phyloP scores from a whole-genome alignment of 345 rosid species.

The Litchi chinensis region DNA sequence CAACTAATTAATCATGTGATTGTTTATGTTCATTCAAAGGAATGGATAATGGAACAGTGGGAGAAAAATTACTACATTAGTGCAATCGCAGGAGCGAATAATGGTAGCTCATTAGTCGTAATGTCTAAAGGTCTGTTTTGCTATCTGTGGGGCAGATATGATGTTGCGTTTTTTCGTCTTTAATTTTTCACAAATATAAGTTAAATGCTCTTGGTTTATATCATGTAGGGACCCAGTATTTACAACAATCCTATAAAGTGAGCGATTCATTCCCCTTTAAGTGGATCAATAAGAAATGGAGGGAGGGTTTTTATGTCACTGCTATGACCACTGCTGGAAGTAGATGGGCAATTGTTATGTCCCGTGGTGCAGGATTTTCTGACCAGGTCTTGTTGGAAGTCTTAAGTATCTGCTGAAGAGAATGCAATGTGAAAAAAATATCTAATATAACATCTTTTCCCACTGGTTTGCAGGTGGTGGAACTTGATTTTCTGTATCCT shows the following conservation, averaged over 20 bases:
- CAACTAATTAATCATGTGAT: slow-evolving; percentile 10
- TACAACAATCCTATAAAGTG: slow-evolving; percentile 97
- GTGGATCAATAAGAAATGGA: slow-evolving; percentile 99
- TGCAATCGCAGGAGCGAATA: slow-evolving; percentile 90
- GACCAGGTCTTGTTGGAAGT: slow-evolving; percentile 65
- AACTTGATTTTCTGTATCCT: slow-evolving; percentile 95
- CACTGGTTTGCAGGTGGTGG: slow-evolving; percentile 70
- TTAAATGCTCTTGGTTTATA: slow-evolving; percentile 20
- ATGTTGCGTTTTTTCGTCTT: neutral
- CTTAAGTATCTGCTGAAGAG: slow-evolving; percentile 3
- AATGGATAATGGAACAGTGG: slow-evolving; percentile 99
- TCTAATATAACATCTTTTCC: slow-evolving; percentile 1
- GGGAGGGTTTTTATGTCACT: slow-evolving; percentile 89
- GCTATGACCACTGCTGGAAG: slow-evolving; percentile 96
- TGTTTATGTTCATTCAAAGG: slow-evolving; percentile 41
- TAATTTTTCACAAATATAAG: neutral
- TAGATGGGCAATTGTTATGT: slow-evolving; percentile 98
- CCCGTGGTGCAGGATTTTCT: slow-evolving; percentile 89
- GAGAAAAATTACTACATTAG: slow-evolving; percentile 92
- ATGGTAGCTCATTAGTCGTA: slow-evolving; percentile 89
- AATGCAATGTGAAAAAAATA: neutral
- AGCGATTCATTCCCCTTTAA: slow-evolving; percentile 95
- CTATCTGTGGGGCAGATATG: slow-evolving; percentile 1
- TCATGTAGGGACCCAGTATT: slow-evolving; percentile 75
- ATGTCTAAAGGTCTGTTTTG: slow-evolving; percentile 86